A percentile compares a stretch with the other conserved stretches of the same genome.
These are phyloP conservation scores for Urostyla sp. DNA, from an alignment of 73 alveolate species.

Conservation along the genomic window DNA sequence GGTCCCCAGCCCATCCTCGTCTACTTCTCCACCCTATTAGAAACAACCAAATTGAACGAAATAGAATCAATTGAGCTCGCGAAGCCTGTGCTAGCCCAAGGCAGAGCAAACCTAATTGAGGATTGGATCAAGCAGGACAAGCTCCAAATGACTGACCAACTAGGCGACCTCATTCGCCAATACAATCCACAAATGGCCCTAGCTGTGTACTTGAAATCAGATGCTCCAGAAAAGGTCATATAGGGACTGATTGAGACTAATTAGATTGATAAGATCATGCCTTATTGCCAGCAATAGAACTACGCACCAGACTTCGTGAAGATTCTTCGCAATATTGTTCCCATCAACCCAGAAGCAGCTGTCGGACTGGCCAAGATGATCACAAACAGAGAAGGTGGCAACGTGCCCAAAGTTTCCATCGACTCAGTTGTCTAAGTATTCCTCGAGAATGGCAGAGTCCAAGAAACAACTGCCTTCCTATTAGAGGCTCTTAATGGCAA, in stretches of 20 bases:
- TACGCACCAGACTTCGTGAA: constrained; percentile 88
- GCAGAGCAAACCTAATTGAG: constrained; percentile 86
- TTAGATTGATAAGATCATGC: constrained; percentile 90
- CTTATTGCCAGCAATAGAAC: constrained; percentile 84
- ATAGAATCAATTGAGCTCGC: constrained; percentile 95
- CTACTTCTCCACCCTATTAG: constrained; percentile 94
- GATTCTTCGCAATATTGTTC: constrained; percentile 82
- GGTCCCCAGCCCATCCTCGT: constrained; percentile 95
- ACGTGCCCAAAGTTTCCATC: constrained; percentile 78
- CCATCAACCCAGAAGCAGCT: constrained; percentile 91
- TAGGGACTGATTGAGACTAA: constrained; percentile 94
- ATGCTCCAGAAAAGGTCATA: constrained; percentile 88
- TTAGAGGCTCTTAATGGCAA: constrained; percentile 93
- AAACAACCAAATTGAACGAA: constrained; percentile 89
- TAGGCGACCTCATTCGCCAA: constrained; percentile 94
- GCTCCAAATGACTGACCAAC: constrained; percentile 92
- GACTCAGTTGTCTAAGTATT: constrained; percentile 91
- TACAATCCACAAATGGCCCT: constrained; percentile 93
- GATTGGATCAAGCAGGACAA: constrained; percentile 94
- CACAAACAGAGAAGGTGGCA: constrained; percentile 86
- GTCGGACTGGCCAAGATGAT: constrained; percentile 93
- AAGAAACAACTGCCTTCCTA: constrained; percentile 97
- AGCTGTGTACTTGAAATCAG: constrained; percentile 84
- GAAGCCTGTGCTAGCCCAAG: constrained; percentile 91
- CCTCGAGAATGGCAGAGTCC: constrained; percentile 88